Evolutionary conservation across 2,329 filamentous ascomycete species (phyloP).

Genomic region (Parafenestella ontariensis): DNA sequence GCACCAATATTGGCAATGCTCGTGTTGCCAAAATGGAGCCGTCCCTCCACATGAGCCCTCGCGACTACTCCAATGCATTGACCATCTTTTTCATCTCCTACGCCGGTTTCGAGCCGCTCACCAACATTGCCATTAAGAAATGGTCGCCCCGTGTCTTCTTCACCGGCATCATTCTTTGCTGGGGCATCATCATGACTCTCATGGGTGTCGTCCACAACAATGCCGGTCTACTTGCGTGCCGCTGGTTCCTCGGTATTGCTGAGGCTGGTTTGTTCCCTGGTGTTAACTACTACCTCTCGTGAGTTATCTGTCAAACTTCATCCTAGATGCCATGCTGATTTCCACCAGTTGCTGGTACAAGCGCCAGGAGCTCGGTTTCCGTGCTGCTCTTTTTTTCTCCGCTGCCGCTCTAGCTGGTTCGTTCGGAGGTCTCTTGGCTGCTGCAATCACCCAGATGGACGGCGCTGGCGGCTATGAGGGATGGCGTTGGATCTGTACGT

Average conservation of each 20-base stretch:
- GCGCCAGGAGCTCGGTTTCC: constrained; percentile 61
- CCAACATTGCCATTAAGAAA: constrained; percentile 67
- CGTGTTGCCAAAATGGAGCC: constrained; percentile 44
- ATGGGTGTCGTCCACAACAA: constrained; percentile 56
- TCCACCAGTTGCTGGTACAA: constrained; percentile 58
- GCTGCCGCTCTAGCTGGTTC: constrained; percentile 65
- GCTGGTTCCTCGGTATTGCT: constrained; percentile 48
- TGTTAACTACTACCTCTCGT: constrained; percentile 64
- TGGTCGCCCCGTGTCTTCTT: constrained; percentile 59
- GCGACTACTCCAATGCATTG: constrained; percentile 69
- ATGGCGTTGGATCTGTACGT: constrained; percentile 50
- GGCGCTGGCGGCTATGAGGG: constrained; percentile 55
- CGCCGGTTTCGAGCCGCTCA: constrained; percentile 59
- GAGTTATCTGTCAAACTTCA: constrained; percentile 27
- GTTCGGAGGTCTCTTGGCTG: constrained; percentile 67
- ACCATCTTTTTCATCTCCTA: constrained; percentile 70
- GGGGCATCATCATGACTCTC: constrained; percentile 59
- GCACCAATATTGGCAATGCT: constrained; percentile 56
- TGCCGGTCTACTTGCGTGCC: constrained; percentile 44
- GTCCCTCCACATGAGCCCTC: constrained; percentile 52
- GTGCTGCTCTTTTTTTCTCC: constrained; percentile 67
- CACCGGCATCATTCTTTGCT: constrained; percentile 56
- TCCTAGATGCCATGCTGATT: constrained; percentile 7
- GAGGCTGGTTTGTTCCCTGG: constrained; percentile 50
- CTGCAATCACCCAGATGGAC: constrained; percentile 67